These are phyloP conservation scores for Arachis hypogaea DNA, from an alignment of 306 rosid species.

Conservation along the genomic window DNA sequence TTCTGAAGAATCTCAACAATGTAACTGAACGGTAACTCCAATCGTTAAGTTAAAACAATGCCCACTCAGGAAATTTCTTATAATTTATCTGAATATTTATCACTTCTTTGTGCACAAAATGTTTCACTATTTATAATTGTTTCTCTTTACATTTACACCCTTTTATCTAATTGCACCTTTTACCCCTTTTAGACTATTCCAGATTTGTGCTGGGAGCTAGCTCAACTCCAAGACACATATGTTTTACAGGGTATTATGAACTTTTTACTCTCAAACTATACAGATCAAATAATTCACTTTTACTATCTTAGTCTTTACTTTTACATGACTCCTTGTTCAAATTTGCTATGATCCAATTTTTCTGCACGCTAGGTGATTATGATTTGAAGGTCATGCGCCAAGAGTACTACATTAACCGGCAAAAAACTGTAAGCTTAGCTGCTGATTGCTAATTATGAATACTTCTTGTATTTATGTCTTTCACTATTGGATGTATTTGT, in stretches of 20 bases:
- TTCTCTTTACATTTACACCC: conserved; percentile 13
- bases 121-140: conserved; percentile 17
- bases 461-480: conserved; percentile 20
- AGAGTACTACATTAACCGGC: conserved; percentile 85
- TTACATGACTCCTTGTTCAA: conserved; percentile 9
- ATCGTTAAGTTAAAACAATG: too few species aligned
- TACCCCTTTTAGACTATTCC: conserved; percentile 69
- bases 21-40: too few species aligned
- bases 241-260: conserved; percentile 78
- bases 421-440: conserved; percentile 72
- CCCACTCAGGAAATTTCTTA: too few species aligned
- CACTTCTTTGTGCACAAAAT: conserved; percentile 15
- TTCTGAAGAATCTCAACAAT: too few species aligned
- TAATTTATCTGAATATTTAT: conserved; percentile 6
- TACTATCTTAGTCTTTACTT: conserved; percentile 7
- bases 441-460: conserved; percentile 24
- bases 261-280: conserved; percentile 3
- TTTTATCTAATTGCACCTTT: conserved; percentile 13
- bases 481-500: conserved; percentile 25
- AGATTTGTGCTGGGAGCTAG: conserved; percentile 95
- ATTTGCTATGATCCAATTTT: conserved; percentile 35
- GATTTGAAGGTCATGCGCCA: conserved; percentile 99
- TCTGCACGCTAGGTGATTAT: conserved; percentile 79
- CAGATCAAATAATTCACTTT: conserved; percentile 21
- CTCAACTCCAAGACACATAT: conserved; percentile 97